Evolutionary conservation across 306 rosid genomes (phyloP), one percentile per base, ranked within the genome.

Genomic region (Castanea mollissima): DNA sequence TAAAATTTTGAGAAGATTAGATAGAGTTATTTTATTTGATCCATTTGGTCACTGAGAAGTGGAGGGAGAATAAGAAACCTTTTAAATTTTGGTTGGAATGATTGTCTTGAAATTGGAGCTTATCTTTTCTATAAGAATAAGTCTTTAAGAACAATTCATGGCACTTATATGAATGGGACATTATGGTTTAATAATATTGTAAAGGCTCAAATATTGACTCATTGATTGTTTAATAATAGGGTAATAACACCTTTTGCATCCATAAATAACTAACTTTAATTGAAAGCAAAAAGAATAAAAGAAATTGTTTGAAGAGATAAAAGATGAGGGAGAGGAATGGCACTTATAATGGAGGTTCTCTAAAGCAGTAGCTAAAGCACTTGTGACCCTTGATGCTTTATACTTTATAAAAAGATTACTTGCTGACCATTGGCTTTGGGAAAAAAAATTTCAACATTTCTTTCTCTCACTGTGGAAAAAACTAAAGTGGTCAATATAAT

Each of bases 331-430:
- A 54, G 58, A 78, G 64, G 49, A 81, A 57, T 78, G 60, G 69
- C 82, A 44, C 54, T 23, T 35, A 77, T 62, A 38, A 27, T 62
- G 73, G 55, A 55, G 76, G 84, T 80, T 68, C 71, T 44, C 20
- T 55, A 80, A 75, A 76, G 80, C 71, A 79, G 86, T 41, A 68
- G 73, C 69, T 69, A 81, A 81, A 83, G 92, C 21, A 70, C 76
- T 32, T 57, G 69, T 79, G 65, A 74, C 70, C 84, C 27, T 57
- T 64, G 75, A 69, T 67, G 80, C 78, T 73, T 79, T 85, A 38
- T 38, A 34, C 80, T 80, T 81, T 85, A 31, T 83, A 52, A 29
- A 81, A 79, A 69, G 69, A 65, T 44, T 74, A 70, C 69, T 59
- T 31, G 27, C 74, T 84, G 87, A 81, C 79, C 73, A 34, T 56